Percentiles rank a stretch among this genome's conserved stretches.
phyloP scores from a whole-genome alignment of 768 basidiomycete species.

The Leccinum olivaceopallidum region DNA sequence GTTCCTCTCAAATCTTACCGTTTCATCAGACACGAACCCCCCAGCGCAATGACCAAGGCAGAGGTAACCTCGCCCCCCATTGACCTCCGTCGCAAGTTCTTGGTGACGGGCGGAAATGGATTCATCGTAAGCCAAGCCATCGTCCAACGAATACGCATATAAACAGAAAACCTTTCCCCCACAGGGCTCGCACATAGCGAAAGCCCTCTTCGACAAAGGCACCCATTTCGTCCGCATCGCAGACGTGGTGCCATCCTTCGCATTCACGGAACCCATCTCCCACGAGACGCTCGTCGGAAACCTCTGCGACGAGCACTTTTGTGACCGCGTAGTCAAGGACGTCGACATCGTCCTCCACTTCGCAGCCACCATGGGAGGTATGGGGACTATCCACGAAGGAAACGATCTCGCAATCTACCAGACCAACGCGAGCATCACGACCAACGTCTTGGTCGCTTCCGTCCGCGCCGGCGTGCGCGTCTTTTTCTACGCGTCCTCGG shows the following conservation, averaged over 20 bases:
- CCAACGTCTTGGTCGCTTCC: slow-evolving; percentile 45
- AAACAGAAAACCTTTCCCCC: neutral
- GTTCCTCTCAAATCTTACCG: neutral
- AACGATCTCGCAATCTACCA: slow-evolving; percentile 52
- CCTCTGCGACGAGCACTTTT: slow-evolving; percentile 45
- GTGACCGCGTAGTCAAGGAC: slow-evolving; percentile 38
- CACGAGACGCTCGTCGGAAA: slow-evolving; percentile 45
- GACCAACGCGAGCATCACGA: slow-evolving; percentile 51
- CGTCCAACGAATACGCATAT: neutral
- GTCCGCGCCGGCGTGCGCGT: slow-evolving; percentile 38
- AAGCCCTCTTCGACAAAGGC: slow-evolving; percentile 34
- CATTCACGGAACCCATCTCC: slow-evolving; percentile 23
- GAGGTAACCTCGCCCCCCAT: neutral
- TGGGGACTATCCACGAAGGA: slow-evolving; percentile 56
- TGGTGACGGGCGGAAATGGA: slow-evolving; percentile 53
- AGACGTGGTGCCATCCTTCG: slow-evolving; percentile 37
- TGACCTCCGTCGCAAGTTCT: slow-evolving; percentile 21
- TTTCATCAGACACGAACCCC: neutral
- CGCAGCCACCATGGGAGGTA: slow-evolving; percentile 64
- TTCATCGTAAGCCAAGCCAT: slow-evolving; percentile 45
- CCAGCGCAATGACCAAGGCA: slow-evolving; percentile 6
- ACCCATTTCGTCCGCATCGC: slow-evolving; percentile 41
- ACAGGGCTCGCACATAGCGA: slow-evolving; percentile 55
- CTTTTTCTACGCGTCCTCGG: slow-evolving; percentile 59
- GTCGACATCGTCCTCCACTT: slow-evolving; percentile 53